phyloP scores from a whole-genome alignment of 768 basidiomycete genomes.

The Leccinum ochraceum region DNA sequence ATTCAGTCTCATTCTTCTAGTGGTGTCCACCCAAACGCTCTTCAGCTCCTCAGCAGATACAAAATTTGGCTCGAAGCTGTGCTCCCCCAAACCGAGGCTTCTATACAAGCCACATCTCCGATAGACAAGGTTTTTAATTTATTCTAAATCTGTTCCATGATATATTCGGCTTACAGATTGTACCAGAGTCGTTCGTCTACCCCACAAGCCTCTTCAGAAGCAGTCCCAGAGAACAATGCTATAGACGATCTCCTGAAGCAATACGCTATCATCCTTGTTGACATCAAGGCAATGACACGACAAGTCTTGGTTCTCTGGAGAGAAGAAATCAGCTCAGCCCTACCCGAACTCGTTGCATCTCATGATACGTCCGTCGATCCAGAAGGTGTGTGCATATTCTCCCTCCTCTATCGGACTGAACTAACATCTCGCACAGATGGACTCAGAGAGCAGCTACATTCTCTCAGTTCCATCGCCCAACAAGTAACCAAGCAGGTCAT shows the following conservation, averaged over 20 bases:
- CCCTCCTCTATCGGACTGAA: neutral
- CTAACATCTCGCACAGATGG: conserved; percentile 42
- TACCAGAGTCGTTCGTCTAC: conserved; percentile 50
- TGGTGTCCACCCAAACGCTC: conserved; percentile 6
- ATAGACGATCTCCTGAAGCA: conserved; percentile 70
- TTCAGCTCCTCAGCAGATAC: conserved; percentile 79
- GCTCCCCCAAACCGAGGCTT: conserved; percentile 45
- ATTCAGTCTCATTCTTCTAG: conserved; percentile 1
- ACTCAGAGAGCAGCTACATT: conserved; percentile 52
- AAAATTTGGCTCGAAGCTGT: conserved; percentile 71
- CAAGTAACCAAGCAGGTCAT: conserved; percentile 66
- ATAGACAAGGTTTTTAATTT: conserved; percentile 33
- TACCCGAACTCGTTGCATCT: conserved; percentile 45
- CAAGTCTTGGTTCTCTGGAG: conserved; percentile 63
- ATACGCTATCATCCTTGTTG: conserved; percentile 65
- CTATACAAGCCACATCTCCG: conserved; percentile 36
- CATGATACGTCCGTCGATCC: conserved; percentile 37
- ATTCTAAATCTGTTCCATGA: neutral
- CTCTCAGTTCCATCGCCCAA: conserved; percentile 52
- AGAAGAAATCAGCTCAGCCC: conserved; percentile 61
- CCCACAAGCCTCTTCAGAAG: conserved; percentile 50
- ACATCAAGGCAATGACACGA: conserved; percentile 59
- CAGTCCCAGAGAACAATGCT: conserved; percentile 52
- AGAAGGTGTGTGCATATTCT: conserved; percentile 49
- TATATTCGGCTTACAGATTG: conserved; percentile 6